Percentiles rank a stretch among this genome's conserved stretches.
phyloP scores from a whole-genome alignment of 2,329 filamentous ascomycete genomes.

The Zymoseptoria brevis region DNA sequence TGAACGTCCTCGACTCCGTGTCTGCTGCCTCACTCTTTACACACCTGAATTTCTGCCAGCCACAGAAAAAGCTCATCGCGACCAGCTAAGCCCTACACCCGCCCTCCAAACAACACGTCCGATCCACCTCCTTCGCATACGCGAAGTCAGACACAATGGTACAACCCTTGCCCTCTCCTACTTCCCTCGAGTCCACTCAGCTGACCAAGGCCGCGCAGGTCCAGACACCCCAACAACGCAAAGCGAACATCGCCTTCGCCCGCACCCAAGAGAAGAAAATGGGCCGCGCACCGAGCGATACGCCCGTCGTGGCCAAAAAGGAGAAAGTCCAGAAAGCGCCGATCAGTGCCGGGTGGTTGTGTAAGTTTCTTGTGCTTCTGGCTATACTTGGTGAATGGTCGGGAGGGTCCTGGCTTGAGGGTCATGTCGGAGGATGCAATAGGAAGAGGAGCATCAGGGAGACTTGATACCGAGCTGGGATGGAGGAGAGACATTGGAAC shows the following conservation, averaged over 20 bases:
- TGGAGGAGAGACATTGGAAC: too few species aligned
- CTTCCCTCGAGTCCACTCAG: not conserved
- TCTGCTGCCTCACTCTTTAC: not conserved
- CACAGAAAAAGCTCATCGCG: not conserved
- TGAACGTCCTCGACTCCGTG: not conserved
- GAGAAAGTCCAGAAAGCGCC: conserved; percentile 35
- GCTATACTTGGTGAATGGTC: not conserved
- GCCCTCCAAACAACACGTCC: not conserved
- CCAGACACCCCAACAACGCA: conserved; percentile 77
- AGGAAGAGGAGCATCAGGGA: too few species aligned
- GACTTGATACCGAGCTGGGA: too few species aligned
- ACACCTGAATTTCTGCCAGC: not conserved
- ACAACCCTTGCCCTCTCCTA: too few species aligned
- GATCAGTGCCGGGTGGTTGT: conserved; percentile 50
- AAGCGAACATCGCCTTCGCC: conserved; percentile 70
- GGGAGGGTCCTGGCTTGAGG: not conserved
- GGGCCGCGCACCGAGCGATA: conserved; percentile 51
- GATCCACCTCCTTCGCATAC: too few species aligned
- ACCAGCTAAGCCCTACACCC: not conserved
- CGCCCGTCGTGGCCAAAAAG: conserved; percentile 42
- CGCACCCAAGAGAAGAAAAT: conserved; percentile 65
- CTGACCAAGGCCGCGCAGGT: too few species aligned
- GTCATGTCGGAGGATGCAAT: too few species aligned
- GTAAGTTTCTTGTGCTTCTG: conserved; percentile 39
- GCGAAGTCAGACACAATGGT: not conserved